These are phyloP conservation scores for Blumeria graminis DNA, from an alignment of 2,329 filamentous ascomycete species.

Conservation along the genomic window DNA sequence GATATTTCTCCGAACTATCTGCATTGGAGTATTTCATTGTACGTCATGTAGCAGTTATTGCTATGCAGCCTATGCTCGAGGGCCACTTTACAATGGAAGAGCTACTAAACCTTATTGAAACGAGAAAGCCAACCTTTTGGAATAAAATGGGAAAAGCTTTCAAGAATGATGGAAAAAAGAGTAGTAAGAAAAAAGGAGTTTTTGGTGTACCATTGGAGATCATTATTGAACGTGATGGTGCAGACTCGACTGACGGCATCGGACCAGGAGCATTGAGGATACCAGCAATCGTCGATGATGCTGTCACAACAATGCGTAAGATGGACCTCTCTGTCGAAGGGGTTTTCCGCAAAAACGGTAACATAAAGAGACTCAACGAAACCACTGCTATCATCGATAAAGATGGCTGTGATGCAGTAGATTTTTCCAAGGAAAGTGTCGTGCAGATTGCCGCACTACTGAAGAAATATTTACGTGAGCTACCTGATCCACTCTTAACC, in stretches of 20 bases:
- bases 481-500: constrained; percentile 84
- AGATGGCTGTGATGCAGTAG: constrained; percentile 62
- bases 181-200: constrained; percentile 71
- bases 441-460: constrained; percentile 83
- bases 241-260: constrained; percentile 92
- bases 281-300: constrained; percentile 83
- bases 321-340: constrained; percentile 99
- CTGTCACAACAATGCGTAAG: constrained; percentile 81
- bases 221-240: constrained; percentile 78
- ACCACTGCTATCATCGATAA: constrained; percentile 68
- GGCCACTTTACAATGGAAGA: constrained; percentile 86
- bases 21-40: constrained; percentile 95
- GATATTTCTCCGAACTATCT: constrained; percentile 89
- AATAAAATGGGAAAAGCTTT: constrained; percentile 95
- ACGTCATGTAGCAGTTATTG: constrained; percentile 77
- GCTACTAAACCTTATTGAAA: constrained; percentile 75
- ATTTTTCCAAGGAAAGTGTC: constrained; percentile 69
- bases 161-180: constrained; percentile 59
- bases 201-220: constrained; percentile 78
- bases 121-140: constrained; percentile 86
- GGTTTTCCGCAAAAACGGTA: constrained; percentile 97
- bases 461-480: constrained; percentile 83
- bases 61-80: constrained; percentile 81
- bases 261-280: constrained; percentile 77
- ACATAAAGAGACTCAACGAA: constrained; percentile 81